These are phyloP conservation scores for Mychonastes homosphaera DNA, from an alignment of 139 green algal species.

Conservation along the genomic window DNA sequence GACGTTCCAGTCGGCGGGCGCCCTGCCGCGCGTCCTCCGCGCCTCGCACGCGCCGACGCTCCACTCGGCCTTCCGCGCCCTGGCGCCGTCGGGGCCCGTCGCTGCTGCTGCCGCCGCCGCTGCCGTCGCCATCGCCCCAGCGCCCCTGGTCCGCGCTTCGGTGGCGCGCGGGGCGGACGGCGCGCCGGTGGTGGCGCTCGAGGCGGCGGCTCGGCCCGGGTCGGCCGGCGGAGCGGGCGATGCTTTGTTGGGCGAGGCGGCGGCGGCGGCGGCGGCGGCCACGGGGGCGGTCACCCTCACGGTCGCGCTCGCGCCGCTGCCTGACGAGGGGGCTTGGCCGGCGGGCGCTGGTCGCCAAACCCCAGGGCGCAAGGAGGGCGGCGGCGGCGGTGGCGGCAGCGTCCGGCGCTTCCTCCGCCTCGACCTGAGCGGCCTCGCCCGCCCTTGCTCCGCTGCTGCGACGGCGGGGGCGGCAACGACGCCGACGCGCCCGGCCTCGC, in stretches of 20 bases:
- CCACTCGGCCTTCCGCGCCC: not conserved
- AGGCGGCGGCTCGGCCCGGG: conserved; percentile 2
- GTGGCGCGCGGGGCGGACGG: not conserved
- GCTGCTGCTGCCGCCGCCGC: not conserved
- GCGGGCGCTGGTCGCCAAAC: too few relatives aligned
- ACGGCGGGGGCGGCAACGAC: too few relatives aligned
- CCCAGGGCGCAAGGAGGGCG: too few relatives aligned
- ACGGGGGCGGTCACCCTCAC: not conserved
- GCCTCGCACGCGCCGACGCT: conserved; percentile 2
- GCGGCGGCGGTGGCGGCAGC: too few relatives aligned
- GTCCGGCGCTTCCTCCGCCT: too few relatives aligned
- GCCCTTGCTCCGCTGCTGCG: too few relatives aligned
- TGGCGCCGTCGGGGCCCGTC: not conserved
- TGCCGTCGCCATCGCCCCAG: too few relatives aligned
- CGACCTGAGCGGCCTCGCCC: too few relatives aligned
- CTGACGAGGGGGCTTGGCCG: too few relatives aligned
- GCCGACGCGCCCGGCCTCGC: too few relatives aligned
- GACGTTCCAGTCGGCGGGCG: not conserved
- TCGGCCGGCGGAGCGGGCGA: not conserved
- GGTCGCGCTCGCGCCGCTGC: too few relatives aligned
- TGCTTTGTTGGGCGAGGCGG: not conserved
- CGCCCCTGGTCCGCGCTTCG: conserved; percentile 2
- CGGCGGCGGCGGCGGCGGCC: not conserved
- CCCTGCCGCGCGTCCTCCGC: conserved; percentile 1
- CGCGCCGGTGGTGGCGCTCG: conserved; percentile 7